Evolutionary conservation across 2,329 filamentous ascomycete species (phyloP), one percentile per base, ranked within the genome.

Genomic region (Cladosporium velox): DNA sequence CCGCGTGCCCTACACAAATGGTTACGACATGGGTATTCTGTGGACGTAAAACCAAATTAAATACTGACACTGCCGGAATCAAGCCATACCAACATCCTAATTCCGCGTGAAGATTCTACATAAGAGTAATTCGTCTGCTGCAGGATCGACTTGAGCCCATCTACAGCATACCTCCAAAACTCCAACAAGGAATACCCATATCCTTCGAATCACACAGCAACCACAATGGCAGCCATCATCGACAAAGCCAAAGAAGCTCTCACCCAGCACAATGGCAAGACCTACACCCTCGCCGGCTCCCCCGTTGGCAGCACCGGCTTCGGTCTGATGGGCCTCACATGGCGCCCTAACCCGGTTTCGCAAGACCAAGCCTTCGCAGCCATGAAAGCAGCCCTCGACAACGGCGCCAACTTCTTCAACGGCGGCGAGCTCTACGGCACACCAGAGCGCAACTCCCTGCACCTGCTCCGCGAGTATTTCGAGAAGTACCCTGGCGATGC

Each of bases 391-490:
- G 79, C 81, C 32, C 70, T 82, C 18, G 70, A 75, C 2, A 65
- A 70, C 15, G 81, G 82, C 34, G 75, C 80, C n/a, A 81, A 80
- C 70, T 78, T 79, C 68, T 84, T 82, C 81, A 84, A 84, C 68
- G 82, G 80, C 49, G 82, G 82, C 66, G 80, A 83, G 68, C 66
- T 84, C 64, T 84, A 84, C 71, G 82, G 82, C 14, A 73, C 77
- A 0, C 76, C 80, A 1, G 77, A 82, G 38, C 75, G 74, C 68
- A 85, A 84, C 71, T 80, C 78, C 12, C 76, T 85, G 0, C 79
- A 83, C 35, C 74, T 85, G 7, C 77, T 86, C 28, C 79, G 80
- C 26, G 79, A 79, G 59, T 85, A 85, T 72, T 86, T 85, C 70
- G 78, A 77, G 30, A 79, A 82, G 69, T 82, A 85, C 68, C 83